Evolutionary conservation across 768 basidiomycete genomes (phyloP).

Genomic region (Solioccasus polychromus): DNA sequence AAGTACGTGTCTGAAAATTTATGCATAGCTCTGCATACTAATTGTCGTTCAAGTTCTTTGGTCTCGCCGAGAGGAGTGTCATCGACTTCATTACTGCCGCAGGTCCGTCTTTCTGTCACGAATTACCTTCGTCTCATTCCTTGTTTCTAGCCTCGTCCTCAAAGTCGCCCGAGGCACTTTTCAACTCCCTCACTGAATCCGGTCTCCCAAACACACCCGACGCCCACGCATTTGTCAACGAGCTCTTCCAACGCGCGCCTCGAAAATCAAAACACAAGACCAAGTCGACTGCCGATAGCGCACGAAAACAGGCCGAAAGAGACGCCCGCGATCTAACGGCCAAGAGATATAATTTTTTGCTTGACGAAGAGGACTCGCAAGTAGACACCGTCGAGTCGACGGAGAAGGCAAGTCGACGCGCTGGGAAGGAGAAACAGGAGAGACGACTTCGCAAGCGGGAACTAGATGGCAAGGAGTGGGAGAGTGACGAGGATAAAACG

Average conservation of each 20-base stretch:
- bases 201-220: slow-evolving; percentile 82
- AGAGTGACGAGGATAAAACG: slow-evolving; percentile 85
- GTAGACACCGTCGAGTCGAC: slow-evolving; percentile 39
- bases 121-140: background rate
- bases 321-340: slow-evolving; percentile 66
- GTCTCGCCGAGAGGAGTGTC: slow-evolving; percentile 78
- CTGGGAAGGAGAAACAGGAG: slow-evolving; percentile 52
- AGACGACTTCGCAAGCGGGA: slow-evolving; percentile 78
- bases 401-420: slow-evolving; percentile 24
- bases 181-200: slow-evolving; percentile 65
- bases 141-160: slow-evolving; percentile 60
- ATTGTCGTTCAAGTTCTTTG: slow-evolving; percentile 60
- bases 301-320: slow-evolving; percentile 69
- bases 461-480: slow-evolving; percentile 80
- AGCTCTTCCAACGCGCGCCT: slow-evolving; percentile 76
- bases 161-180: slow-evolving; percentile 77
- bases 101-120: background rate
- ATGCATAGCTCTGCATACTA: background rate
- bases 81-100: slow-evolving; percentile 78
- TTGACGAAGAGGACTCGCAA: slow-evolving; percentile 77
- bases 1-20: slow-evolving; percentile 40
- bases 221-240: slow-evolving; percentile 73
- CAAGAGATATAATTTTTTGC: slow-evolving; percentile 75
- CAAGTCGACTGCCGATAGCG: slow-evolving; percentile 36
- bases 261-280: slow-evolving; percentile 73